phyloP scores from a whole-genome alignment of 2,329 filamentous ascomycete species.

The Paraphoma chrysanthemicola region DNA sequence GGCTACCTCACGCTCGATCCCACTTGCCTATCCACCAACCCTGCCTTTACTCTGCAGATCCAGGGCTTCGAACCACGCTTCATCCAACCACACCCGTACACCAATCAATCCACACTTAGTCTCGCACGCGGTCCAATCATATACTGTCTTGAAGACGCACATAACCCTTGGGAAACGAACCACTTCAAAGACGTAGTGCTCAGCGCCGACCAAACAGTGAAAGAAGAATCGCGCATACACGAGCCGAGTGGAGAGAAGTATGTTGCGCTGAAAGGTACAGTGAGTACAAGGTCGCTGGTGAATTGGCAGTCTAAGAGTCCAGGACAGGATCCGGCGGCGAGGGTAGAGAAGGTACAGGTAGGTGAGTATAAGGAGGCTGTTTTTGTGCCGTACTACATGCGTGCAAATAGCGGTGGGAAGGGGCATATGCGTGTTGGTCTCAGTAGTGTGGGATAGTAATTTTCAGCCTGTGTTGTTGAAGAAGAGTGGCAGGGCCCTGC shows the following conservation, averaged over 20 bases:
- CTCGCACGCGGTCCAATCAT: constrained; percentile 17
- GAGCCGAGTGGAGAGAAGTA: constrained; percentile 8
- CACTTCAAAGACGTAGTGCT: constrained; percentile 13
- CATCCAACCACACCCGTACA: constrained; percentile 62
- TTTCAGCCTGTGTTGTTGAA: no score
- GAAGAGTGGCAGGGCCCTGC: no score
- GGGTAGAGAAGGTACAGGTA: not conserved
- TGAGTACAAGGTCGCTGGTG: constrained; percentile 3
- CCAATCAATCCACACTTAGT: constrained; percentile 61
- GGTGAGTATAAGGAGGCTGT: constrained; percentile 5
- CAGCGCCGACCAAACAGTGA: constrained; percentile 2
- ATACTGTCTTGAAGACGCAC: constrained; percentile 15
- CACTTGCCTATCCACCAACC: constrained; percentile 2
- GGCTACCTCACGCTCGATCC: not conserved
- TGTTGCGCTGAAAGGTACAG: constrained; percentile 4
- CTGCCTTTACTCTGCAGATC: constrained; percentile 54
- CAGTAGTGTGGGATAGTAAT: not conserved
- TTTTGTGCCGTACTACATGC: constrained; percentile 15
- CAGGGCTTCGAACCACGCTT: constrained; percentile 56
- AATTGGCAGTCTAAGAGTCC: not conserved
- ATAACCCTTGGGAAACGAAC: constrained; percentile 11
- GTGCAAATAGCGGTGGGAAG: constrained; percentile 11
- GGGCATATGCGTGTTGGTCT: constrained; percentile 15
- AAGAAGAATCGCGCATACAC: constrained; percentile 1
- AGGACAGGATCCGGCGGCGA: not conserved